Evolutionary conservation across 75 land plant genomes (phyloP), one percentile per base, ranked within the genome.

Genomic region (Cryptomeria japonica): DNA sequence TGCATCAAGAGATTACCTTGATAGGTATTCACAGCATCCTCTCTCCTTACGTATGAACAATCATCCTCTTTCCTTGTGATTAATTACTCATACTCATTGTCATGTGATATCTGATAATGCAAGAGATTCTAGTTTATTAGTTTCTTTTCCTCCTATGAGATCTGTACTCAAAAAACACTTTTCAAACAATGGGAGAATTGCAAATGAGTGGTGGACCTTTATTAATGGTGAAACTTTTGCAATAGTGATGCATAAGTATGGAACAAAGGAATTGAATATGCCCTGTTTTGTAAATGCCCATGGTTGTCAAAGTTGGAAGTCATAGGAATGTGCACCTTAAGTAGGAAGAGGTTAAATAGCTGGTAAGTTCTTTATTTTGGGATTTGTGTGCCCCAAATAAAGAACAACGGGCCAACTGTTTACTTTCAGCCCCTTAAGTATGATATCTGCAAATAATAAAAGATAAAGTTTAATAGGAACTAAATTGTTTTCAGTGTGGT

Each of bases 1-100:
- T 94, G 99, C 96, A 78, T 95, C 99, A 36, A 94, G 97, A 86
- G 97, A 95, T 18, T 98, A 96, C 61, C 95, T 98, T 86, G 96
- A 97, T 88, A 95, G 99, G 99, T 92, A 34, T 46, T 28, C 31
- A 44, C 28, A 46, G 49, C 14, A 19, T 13, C 51, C 78, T 18
- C 22, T n/a, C 37, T 86, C 44, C 22, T 85, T 32, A 25, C 14
- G 25, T 44, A 44, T 44, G 46, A 44, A 44, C n/a, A n/a, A n/a
- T n/a, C n/a, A 16, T 11, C 47, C 72, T 15, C 16, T 25, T 51
- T 85, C 42, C 32, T 85, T 31, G 22, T 28, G 19, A n/a, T n/a
- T n/a, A n/a, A n/a, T n/a, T 49, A 25, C 36, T 2, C 49, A 70
- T 79, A 9, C 34, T 16, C 80, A 15, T 36, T 32, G 11, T 36